Conservation (phyloP, 768 basidiomycete genomes). For the Amanita thiersii region DNA sequence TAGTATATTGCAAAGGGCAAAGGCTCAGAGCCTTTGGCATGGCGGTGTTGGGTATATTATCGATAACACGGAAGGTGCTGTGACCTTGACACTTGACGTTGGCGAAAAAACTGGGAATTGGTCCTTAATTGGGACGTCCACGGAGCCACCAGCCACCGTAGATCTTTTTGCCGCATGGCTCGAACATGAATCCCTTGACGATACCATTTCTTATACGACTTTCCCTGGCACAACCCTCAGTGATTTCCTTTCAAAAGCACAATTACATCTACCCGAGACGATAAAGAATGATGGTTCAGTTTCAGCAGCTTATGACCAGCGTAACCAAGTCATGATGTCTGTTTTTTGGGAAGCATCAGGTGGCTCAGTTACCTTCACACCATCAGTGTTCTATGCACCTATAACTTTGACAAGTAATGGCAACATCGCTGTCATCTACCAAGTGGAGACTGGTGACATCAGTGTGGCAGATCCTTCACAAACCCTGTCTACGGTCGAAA, state of each 20-base stretch:
- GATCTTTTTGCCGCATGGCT: conserved; percentile 63
- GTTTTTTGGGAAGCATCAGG: conserved; percentile 49
- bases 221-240: conserved; percentile 40
- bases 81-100: conserved; percentile 28
- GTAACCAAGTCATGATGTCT: conserved; percentile 32
- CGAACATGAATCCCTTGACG: conserved; percentile 25
- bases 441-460: conserved; percentile 30
- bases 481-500: conserved; percentile 24
- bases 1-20: conserved; percentile 9
- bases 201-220: conserved; percentile 42
- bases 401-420: conserved; percentile 29
- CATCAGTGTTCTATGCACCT: conserved; percentile 12
- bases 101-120: conserved; percentile 50
- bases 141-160: conserved; percentile 46
- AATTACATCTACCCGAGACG: conserved; percentile 21
- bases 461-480: conserved; percentile 66
- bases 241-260: conserved; percentile 31
- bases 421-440: conserved; percentile 37
- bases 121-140: conserved; percentile 55
- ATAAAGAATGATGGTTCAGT: conserved; percentile 39
- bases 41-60: conserved; percentile 57
- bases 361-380: conserved; percentile 31
- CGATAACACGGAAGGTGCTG: conserved; percentile 22
- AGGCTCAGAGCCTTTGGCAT: conserved; percentile 48
- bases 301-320: conserved; percentile 42